Base-by-base conservation (phyloP, 805 yeast genomes). In the Nakazawaea populi region DNA sequence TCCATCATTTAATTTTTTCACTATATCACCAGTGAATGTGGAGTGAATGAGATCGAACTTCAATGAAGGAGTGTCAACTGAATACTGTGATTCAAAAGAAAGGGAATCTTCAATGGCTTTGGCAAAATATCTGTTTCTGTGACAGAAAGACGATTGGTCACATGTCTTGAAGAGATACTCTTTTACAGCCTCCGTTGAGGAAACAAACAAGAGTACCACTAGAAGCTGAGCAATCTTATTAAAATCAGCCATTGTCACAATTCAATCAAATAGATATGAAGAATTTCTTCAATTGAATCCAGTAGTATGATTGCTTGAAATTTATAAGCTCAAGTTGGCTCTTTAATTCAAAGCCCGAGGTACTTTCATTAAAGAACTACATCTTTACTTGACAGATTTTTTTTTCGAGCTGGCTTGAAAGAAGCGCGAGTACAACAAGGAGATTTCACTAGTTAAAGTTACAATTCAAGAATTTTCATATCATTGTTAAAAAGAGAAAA, bases 141-240 rank as follows among this genome's bases (percentile, higher is more conserved):
- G 67, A 62, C 98, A 91, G 62, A 91, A 90, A 6, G 96, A 96
- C 14, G 89, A 78, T 59, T 86, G 84, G 5, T 73, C 80, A 65
- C 98, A 91, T 11, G 74, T 79, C 62, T 89, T 87, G 72, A 89
- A 86, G 49, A 89, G 66, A 55, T 83, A 80, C 3, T 77, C 80
- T 58, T 85, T 83, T 38, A 83, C 89, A 1, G 76, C 78, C 1
- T 55, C 32, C 39, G 54, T 46, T 12, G 34, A 37, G 5, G 14
- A 34, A 9, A 44, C 18, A 14, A 53, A 41, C n/a, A 43, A 31
- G n/a, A 47, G n/a, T 36, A 36, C 12, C 34, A 49, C 11, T 24
- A 45, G 40, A 34, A 45, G 27, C 28, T 37, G 39, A 24, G 36
- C 12, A 24, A 36, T n/a, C 14, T 37, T 36, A 9, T 18, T 3